Evolutionary conservation across 1,139 yeast genomes (phyloP), one percentile per base, ranked within the genome.

Genomic region (Sugiyamaella castrensis): DNA sequence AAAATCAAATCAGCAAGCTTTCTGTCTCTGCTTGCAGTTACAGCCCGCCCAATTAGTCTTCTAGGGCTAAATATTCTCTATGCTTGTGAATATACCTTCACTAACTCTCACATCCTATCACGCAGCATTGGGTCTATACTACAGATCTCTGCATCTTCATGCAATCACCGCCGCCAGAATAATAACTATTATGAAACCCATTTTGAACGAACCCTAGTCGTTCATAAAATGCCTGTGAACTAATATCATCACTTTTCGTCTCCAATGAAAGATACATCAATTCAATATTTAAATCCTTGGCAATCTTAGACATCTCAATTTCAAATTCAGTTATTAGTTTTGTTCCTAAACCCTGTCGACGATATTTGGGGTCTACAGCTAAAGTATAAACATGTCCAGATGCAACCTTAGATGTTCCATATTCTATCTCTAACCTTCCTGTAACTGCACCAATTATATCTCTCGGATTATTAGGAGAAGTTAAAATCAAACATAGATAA

Each of bases 351-450:
- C 57, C 57, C 12, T 15, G 43, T 15, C 56, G 52, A 8, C 57
- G 48, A 36, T 50, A 50, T 19, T 46, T 42, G 8, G 54, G 44
- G 34, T 49, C 53, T 4, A 54, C 54, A n/a, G 53, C 53, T 26
- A 54, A 43, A 3, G 54, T 54, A 36, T 52, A 53, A 19, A 54
- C 49, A 50, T 54, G 57, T 9, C 55, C 57, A 12, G 26, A 15
- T n/a, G 51, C 47, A 15, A 26, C 24, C 5, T 29, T n/a, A 11
- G 37, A 11, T 2, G 10, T 24, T 27, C 15, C 8, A 29, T 27
- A 9, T 36, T 12, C 13, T 16, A 29, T 16, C 26, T 44, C 46
- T 24, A 48, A 42, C 10, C 36, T 40, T 9, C 52, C 52, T 12
- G 40, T 45, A 13, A 48, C 45, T 24, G 46, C 48, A 3, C 43